Evolutionary conservation across 805 yeast species (phyloP).

Genomic region (Candida easanensis): DNA sequence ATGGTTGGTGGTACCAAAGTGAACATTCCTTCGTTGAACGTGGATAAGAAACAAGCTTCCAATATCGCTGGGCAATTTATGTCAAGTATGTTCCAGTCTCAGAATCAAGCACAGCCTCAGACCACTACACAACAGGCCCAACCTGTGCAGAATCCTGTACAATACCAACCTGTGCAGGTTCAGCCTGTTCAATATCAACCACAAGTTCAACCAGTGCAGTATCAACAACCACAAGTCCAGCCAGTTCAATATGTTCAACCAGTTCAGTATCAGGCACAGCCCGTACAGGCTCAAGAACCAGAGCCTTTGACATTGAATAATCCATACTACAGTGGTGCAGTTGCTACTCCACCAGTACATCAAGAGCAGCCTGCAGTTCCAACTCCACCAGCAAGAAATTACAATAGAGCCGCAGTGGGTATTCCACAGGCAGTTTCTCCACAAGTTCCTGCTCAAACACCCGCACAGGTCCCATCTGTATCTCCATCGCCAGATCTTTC

Average conservation of each 20-base stretch:
- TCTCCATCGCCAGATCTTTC: conserved; percentile 24
- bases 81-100: conserved; percentile 6
- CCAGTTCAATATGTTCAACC: conserved; percentile 1
- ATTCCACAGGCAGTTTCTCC: conserved; percentile 1
- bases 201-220: conserved; percentile 2
- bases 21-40: conserved; percentile 15
- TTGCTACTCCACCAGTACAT: conserved; percentile 1
- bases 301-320: conserved; percentile 12
- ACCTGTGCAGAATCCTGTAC: conserved; percentile 4
- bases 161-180: not conserved
- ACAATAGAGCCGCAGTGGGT: conserved; percentile 8
- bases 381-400: conserved; percentile 16
- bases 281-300: not conserved
- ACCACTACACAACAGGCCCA: conserved; percentile 2
- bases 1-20: conserved; percentile 11
- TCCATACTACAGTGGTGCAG: conserved; percentile 20
- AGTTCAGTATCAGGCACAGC: not conserved
- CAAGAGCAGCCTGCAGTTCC: not conserved
- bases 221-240: conserved; percentile 6
- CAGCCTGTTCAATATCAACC: conserved; percentile 3
- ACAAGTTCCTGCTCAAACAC: too few relatives aligned
- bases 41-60: conserved; percentile 17
- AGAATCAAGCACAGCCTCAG: conserved; percentile 1
- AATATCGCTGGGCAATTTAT: conserved; percentile 15
- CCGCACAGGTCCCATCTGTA: conserved; percentile 1